phyloP scores from a whole-genome alignment of 2,329 filamentous ascomycete genomes.

The Exophiala spinifera region DNA sequence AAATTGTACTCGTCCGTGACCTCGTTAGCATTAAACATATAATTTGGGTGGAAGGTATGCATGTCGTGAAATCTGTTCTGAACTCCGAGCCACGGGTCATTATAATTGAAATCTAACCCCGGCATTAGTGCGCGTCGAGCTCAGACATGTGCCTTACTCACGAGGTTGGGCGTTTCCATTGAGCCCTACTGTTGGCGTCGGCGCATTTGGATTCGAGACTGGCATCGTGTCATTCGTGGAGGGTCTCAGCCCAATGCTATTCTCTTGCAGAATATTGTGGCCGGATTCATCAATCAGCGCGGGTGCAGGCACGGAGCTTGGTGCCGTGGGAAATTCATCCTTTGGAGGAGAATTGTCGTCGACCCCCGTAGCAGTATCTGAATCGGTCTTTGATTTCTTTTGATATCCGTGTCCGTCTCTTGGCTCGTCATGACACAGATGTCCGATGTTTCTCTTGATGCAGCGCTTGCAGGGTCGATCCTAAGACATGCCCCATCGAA shows the following conservation, averaged over 20 bases:
- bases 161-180: constrained; percentile 68
- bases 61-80: constrained; percentile 90
- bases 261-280: constrained; percentile 42
- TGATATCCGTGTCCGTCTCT: constrained; percentile 63
- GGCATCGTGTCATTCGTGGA: constrained; percentile 29
- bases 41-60: constrained; percentile 88
- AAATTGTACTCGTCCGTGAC: constrained; percentile 96
- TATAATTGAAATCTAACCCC: constrained; percentile 71
- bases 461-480: constrained; percentile 95
- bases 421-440: constrained; percentile 96
- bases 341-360: constrained; percentile 54
- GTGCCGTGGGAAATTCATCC: constrained; percentile 43
- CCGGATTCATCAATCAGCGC: constrained; percentile 56
- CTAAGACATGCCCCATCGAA: constrained; percentile 50
- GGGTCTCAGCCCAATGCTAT: constrained; percentile 50
- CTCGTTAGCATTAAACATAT: constrained; percentile 92
- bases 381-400: constrained; percentile 73
- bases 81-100: constrained; percentile 69
- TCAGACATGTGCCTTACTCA: constrained; percentile 51
- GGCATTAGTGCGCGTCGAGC: constrained; percentile 30
- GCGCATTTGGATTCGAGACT: constrained; percentile 48
- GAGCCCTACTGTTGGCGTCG: constrained; percentile 65
- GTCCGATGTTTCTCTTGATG: constrained; percentile 97
- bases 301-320: constrained; percentile 50
- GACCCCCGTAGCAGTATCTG: constrained; percentile 51